A percentile compares a stretch with the other conserved stretches of the same genome.
Evolutionary conservation across 2,329 filamentous ascomycete species (phyloP).

Genomic region (Calonectria pauciramosa): DNA sequence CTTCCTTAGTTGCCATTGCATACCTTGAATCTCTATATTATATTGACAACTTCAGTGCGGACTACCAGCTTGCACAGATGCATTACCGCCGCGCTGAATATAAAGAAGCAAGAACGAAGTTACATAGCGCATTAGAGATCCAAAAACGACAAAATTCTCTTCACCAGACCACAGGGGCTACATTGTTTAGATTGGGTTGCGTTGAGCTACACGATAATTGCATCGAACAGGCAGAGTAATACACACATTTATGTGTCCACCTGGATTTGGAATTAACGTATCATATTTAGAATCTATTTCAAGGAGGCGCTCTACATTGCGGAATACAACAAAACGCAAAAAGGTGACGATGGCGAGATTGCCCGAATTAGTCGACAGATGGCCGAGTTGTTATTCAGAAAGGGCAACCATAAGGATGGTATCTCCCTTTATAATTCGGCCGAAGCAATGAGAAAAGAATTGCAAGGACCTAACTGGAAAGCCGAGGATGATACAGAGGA

Average conservation of each 20-base stretch:
- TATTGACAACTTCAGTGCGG: not conserved
- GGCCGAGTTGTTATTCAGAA: not conserved
- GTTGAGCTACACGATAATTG: not conserved
- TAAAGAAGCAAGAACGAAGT: not conserved
- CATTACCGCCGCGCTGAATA: not conserved
- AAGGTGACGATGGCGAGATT: not conserved
- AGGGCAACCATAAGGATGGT: not conserved
- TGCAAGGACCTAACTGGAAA: not conserved
- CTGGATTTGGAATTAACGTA: not conserved
- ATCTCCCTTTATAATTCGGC: not conserved
- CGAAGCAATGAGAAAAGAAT: not conserved
- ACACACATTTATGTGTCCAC: rapidly evolving
- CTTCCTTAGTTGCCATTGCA: not conserved
- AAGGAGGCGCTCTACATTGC: not conserved
- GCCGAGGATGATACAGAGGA: not conserved
- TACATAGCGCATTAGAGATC: not conserved
- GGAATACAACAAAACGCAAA: not conserved
- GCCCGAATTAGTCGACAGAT: not conserved
- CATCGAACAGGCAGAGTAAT: not conserved
- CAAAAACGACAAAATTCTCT: not conserved
- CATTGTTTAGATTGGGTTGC: not conserved
- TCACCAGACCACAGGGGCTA: not conserved
- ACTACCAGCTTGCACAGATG: not conserved
- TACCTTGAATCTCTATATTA: not conserved
- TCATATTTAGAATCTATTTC: not conserved